Evolutionary conservation across 257 asterid genomes (phyloP).

Genomic region (Nicotiana tabacum): DNA sequence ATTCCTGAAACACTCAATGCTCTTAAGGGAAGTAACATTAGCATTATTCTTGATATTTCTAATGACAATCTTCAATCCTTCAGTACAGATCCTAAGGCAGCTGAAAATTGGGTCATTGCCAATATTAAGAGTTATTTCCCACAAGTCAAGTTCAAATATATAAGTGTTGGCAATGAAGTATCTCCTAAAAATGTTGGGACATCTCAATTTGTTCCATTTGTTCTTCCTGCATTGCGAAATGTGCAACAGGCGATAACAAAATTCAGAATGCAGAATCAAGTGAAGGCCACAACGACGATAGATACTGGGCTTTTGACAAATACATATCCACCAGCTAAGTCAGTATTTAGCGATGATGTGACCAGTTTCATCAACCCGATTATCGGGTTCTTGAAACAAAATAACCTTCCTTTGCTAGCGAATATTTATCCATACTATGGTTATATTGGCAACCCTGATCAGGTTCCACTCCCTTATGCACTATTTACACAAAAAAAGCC

Average conservation of each 20-base stretch:
- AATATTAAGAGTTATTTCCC: conserved; percentile 5
- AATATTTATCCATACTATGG: conserved; percentile 28
- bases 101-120: conserved; percentile 29
- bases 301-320: conserved; percentile 6
- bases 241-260: conserved; percentile 10
- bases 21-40: conserved; percentile 25
- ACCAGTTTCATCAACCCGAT: conserved; percentile 10
- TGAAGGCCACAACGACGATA: conserved; percentile 33
- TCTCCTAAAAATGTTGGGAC: not conserved
- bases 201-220: not conserved
- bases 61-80: conserved; percentile 19
- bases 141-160: conserved; percentile 28
- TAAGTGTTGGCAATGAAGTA: conserved; percentile 39
- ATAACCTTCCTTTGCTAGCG: conserved; percentile 17
- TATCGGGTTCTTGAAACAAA: conserved; percentile 14
- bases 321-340: conserved; percentile 31
- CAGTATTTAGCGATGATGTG: conserved; percentile 10
- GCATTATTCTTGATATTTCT: conserved; percentile 24
- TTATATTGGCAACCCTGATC: not conserved
- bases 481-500: conserved; percentile 12
- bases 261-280: not conserved
- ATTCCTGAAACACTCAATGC: conserved; percentile 16
- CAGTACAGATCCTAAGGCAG: conserved; percentile 5
- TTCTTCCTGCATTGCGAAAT: conserved; percentile 28
- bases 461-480: conserved; percentile 15